Percentiles rank a stretch among this genome's conserved stretches.
Evolutionary conservation across 106 monocot species (phyloP).

Genomic region (Allium cepa): DNA sequence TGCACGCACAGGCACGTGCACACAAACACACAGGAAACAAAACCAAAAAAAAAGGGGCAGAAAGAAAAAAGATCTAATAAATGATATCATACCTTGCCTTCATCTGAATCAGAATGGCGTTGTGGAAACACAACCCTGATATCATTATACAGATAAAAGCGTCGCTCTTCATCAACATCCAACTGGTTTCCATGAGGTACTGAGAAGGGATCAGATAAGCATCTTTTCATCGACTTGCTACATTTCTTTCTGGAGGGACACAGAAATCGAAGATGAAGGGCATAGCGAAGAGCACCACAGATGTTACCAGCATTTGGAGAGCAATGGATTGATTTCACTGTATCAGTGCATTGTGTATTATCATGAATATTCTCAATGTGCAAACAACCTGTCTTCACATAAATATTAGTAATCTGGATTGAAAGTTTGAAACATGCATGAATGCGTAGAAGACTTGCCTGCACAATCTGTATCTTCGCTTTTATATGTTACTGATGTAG

Average conservation of each 20-base stretch:
- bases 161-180: constrained; percentile 39
- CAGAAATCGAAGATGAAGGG: constrained; percentile 84
- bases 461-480: constrained; percentile 16
- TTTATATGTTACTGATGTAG: constrained; percentile 8
- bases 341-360: constrained; percentile 5
- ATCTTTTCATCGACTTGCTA: constrained; percentile 54
- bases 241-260: constrained; percentile 47
- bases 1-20: no score
- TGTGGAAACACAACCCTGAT: constrained; percentile 92
- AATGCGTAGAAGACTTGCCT: neutral
- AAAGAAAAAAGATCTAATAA: neutral
- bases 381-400: no score
- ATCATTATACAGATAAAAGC: constrained; percentile 93
- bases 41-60: neutral
- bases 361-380: neutral
- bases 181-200: constrained; percentile 19
- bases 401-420: no score
- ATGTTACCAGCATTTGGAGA: constrained; percentile 10
- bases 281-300: constrained; percentile 72
- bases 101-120: constrained; percentile 89
- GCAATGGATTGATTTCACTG: constrained; percentile 14
- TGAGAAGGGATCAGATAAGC: constrained; percentile 68
- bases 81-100: constrained; percentile 68
- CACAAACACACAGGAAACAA: no score
- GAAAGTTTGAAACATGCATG: no score